phyloP scores from a whole-genome alignment of 192 early-diverging fungal genomes.

The Backusella tuberculispora region DNA sequence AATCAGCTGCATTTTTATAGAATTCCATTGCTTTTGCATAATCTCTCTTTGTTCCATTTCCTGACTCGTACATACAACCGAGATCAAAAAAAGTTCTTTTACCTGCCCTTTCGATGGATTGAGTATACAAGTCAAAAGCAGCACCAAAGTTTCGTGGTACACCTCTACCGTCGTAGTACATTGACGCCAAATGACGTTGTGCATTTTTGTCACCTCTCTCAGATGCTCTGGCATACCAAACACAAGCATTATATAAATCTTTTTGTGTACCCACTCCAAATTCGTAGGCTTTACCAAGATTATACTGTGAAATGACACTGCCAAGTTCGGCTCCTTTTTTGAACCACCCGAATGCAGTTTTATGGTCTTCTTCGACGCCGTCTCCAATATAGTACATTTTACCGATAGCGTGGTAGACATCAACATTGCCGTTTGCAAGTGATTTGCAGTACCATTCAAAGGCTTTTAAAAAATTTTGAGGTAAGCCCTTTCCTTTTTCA shows the following conservation, averaged over 20 bases:
- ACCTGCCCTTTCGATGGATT: background rate
- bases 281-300: background rate
- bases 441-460: slow-evolving; percentile 2
- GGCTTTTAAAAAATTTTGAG: background rate
- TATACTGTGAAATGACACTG: background rate
- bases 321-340: slow-evolving; percentile 2
- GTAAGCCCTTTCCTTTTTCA: background rate
- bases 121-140: background rate
- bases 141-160: slow-evolving; percentile 5
- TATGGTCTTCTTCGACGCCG: background rate
- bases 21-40: slow-evolving; percentile 7
- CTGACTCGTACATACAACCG: background rate
- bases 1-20: background rate
- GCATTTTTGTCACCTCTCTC: background rate
- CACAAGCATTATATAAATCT: background rate
- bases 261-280: background rate
- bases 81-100: background rate
- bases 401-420: background rate
- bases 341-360: background rate
- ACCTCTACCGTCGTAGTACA: slow-evolving; percentile 7
- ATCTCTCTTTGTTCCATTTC: background rate
- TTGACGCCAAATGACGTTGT: background rate
- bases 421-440: background rate
- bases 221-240: background rate
- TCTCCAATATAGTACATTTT: slow-evolving; percentile 12